Evolutionary conservation across 352 stramenopile genomes (phyloP).

Genomic region (Peronospora farinosa): DNA sequence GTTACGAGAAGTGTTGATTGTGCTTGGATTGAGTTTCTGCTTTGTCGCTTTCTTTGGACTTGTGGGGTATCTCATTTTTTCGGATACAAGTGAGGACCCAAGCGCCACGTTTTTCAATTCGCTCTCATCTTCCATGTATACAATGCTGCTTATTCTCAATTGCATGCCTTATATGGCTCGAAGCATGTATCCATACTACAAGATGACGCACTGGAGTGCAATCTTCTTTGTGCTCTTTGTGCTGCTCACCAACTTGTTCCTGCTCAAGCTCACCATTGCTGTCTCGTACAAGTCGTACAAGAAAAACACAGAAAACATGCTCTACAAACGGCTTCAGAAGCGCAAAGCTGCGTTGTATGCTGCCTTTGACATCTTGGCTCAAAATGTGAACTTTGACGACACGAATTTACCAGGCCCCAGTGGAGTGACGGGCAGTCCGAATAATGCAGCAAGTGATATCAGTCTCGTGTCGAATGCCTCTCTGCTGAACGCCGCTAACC

Average conservation of each 20-base stretch:
- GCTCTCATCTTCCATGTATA: constrained; percentile 69
- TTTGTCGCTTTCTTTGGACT: constrained; percentile 78
- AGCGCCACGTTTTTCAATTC: constrained; percentile 61
- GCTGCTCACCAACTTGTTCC: constrained; percentile 71
- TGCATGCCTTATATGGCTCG: constrained; percentile 77
- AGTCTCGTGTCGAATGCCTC: constrained; percentile 24
- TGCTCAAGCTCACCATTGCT: constrained; percentile 80
- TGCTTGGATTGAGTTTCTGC: constrained; percentile 63
- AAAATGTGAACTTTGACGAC: constrained; percentile 51
- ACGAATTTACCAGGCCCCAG: constrained; percentile 7
- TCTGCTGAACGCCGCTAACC: constrained; percentile 34
- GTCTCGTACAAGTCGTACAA: constrained; percentile 84
- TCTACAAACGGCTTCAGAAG: constrained; percentile 82
- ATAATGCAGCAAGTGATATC: constrained; percentile 22
- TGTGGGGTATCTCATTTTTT: constrained; percentile 72
- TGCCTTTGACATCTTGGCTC: constrained; percentile 68
- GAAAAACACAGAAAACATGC: constrained; percentile 78
- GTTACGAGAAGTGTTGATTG: constrained; percentile 61
- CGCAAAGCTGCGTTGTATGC: constrained; percentile 71
- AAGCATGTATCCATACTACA: constrained; percentile 80
- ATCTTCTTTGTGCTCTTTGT: constrained; percentile 79
- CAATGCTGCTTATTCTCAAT: constrained; percentile 76
- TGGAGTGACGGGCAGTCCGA: constrained; percentile 2
- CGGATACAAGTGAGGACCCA: constrained; percentile 47
- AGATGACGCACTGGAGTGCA: constrained; percentile 68